These are phyloP conservation scores for Magnusiomyces ingens DNA, from an alignment of 1,139 yeast species.

Conservation along the genomic window DNA sequence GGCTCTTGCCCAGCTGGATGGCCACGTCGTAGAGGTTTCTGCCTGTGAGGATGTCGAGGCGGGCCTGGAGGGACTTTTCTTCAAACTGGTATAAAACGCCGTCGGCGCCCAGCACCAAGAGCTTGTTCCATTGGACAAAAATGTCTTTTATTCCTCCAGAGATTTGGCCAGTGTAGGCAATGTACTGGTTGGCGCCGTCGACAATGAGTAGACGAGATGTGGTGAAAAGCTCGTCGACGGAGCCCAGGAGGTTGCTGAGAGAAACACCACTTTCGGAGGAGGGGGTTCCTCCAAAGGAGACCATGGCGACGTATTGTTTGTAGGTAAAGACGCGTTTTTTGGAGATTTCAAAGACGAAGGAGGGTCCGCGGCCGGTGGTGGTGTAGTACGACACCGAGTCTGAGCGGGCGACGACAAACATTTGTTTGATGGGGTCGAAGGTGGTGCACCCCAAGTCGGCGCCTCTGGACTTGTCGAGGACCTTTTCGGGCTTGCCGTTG, in stretches of 20 bases:
- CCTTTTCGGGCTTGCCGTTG: conserved; percentile 56
- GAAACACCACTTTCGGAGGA: conserved; percentile 15
- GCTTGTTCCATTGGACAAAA: conserved; percentile 48
- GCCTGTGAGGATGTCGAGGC: conserved; percentile 62
- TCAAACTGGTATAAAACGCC: conserved; percentile 65
- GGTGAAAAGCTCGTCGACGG: conserved; percentile 19
- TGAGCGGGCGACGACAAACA: conserved; percentile 48
- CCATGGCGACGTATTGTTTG: conserved; percentile 49
- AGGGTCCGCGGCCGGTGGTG: conserved; percentile 48
- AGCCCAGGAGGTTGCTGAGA: conserved; percentile 15
- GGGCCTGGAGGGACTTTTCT: conserved; percentile 60
- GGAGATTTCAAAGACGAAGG: conserved; percentile 52
- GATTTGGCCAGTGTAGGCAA: conserved; percentile 63
- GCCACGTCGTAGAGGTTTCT: conserved; percentile 72
- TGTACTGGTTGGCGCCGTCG: conserved; percentile 61
- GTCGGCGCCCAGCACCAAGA: conserved; percentile 62
- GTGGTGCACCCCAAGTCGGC: conserved; percentile 65
- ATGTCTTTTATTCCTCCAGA: conserved; percentile 56
- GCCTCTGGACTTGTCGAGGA: conserved; percentile 59
- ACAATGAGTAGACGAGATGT: conserved; percentile 52
- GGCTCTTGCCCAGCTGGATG: conserved; percentile 53
- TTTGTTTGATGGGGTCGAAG: conserved; percentile 22
- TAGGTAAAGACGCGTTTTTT: conserved; percentile 48
- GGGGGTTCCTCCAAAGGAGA: conserved; percentile 37
- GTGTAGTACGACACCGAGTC: conserved; percentile 50